Base-by-base conservation (phyloP, 1,284 basidiomycete genomes). In the Rhodotorula mucilaginosa region DNA sequence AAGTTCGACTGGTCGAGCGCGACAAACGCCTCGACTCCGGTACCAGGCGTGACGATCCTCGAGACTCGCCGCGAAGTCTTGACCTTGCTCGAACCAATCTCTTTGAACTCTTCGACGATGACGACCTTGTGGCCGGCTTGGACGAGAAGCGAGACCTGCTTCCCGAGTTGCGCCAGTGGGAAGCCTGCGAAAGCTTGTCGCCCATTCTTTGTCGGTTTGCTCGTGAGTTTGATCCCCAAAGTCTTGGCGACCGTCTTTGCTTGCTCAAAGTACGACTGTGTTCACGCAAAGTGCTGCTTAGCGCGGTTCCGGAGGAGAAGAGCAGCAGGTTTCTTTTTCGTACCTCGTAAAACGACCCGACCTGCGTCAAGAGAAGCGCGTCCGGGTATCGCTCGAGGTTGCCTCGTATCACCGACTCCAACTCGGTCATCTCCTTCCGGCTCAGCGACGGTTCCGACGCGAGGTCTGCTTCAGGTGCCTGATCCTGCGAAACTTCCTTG, bases 341-440 rank as follows among this genome's bases (percentile, higher is more conserved):
- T 67, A 92, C 94, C 86, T 97, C 94, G 80, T 95, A 97, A 81
- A 97, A 97, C 77, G 92, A 90, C 26, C 94, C 94, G 19, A 97
- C 93, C 68, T 92, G 87, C 5, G 93, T 97, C 10, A 97, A 84
- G 26, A 97, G 84, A 48, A 96, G 86, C 79, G 92, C 95, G 79
- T 94, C 90, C 19, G 94, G 90, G 80, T 93, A 97, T 64, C 84
- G 86, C 51, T 84, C 82, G 51, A 90, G 84, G 79, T 95, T 92
- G 26, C 86, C 82, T 72, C 88, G 84, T 31, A 97, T 88, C 74
- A 88, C 87, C 63, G 81, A 84, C 3, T 90, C 88, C 10, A 96
- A 85, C 23, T 78, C 68, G 1, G 82, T 82, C 64, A 64, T 52
- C 4, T 8, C 26, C 18, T 6, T 34, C 29, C 19, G 23, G 1